phyloP scores from a whole-genome alignment of 345 rosid species.

The Pugionium dolabratum region DNA sequence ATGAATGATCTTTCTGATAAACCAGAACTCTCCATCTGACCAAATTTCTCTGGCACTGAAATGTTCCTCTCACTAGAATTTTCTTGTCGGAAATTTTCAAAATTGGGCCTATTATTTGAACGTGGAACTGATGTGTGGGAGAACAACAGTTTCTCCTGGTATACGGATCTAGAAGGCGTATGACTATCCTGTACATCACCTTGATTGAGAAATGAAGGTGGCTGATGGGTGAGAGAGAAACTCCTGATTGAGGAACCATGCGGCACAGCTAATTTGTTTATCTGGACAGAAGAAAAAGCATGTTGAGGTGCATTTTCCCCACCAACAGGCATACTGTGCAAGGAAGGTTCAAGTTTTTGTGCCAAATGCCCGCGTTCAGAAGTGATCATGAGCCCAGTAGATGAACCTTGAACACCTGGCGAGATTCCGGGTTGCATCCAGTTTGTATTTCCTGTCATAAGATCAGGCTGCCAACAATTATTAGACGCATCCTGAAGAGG shows the following conservation, averaged over 20 bases:
- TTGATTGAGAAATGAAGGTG: conserved; percentile 49
- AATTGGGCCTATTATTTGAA: conserved; percentile 46
- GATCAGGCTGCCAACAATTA: conserved; percentile 62
- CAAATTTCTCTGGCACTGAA: conserved; percentile 44
- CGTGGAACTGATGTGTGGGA: conserved; percentile 45
- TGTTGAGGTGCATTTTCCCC: conserved; percentile 49
- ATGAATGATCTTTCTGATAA: conserved; percentile 48
- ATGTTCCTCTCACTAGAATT: conserved; percentile 47
- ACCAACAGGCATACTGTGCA: conserved; percentile 61
- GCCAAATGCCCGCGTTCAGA: conserved; percentile 69
- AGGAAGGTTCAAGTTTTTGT: conserved; percentile 68
- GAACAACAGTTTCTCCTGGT: conserved; percentile 47
- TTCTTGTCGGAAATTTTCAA: conserved; percentile 48
- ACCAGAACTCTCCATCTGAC: conserved; percentile 44
- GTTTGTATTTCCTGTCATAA: conserved; percentile 52
- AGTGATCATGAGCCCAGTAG: conserved; percentile 55
- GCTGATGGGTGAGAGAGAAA: conserved; percentile 53
- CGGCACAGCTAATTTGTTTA: conserved; percentile 50
- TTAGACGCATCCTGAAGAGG: conserved; percentile 66
- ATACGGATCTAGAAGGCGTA: conserved; percentile 51
- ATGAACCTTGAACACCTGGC: conserved; percentile 57
- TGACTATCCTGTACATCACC: conserved; percentile 49
- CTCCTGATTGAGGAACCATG: conserved; percentile 52
- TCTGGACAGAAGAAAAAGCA: conserved; percentile 51
- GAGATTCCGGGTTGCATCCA: conserved; percentile 55